Evolutionary conservation across 352 stramenopile species (phyloP), one percentile per base, ranked within the genome.

Genomic region (Phytopythium delawarense): DNA sequence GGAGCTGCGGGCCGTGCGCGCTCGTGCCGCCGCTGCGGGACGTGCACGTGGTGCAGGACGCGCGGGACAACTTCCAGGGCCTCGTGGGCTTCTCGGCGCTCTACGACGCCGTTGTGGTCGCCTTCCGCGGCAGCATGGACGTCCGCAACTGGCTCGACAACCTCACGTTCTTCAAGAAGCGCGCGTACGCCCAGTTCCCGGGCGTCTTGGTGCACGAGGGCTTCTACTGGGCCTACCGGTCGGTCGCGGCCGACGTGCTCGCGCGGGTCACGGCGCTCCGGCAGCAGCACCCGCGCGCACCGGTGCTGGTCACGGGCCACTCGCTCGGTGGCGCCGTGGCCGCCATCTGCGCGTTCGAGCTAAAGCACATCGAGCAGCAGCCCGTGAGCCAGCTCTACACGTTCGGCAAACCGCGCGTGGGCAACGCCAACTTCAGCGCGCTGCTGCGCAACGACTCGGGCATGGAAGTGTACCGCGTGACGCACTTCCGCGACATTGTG

Each of bases 141-240:
- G 59, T 94, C 40, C 71, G 56, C 11, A 95, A 95, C 62, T 95
- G 87, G 87, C 72, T 95, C 61, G 79, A 93, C 63, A 94, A 95
- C 61, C 74, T 95, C 61, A 90, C 84, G 13, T 91, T 94, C 53
- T 62, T 89, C 58, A 91, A 95, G 69, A 82, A 71, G 63, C 73
- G 74, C 11, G 77, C 78, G 35, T 95, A 92, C 66, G 39, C 50
- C 2, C 25, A 81, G n/a, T 88, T 79, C 54, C 87, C 84, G 2
- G 60, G 71, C 13, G 87, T 88, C 3, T 58, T 68, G 30, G 83
- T 95, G 30, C 87, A 95, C 67, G 51, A 84, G 30, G 87, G 87
- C 6, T 95, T 95, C 60, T 94, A 88, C 60, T 92, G 81, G 81
- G 81, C 84, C 21, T 95, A 91, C 61, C 62, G 75, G 15, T 87